Percentiles rank a stretch among this genome's conserved stretches.
phyloP scores from a whole-genome alignment of 129 eudicot species.

The Tagetes erecta region DNA sequence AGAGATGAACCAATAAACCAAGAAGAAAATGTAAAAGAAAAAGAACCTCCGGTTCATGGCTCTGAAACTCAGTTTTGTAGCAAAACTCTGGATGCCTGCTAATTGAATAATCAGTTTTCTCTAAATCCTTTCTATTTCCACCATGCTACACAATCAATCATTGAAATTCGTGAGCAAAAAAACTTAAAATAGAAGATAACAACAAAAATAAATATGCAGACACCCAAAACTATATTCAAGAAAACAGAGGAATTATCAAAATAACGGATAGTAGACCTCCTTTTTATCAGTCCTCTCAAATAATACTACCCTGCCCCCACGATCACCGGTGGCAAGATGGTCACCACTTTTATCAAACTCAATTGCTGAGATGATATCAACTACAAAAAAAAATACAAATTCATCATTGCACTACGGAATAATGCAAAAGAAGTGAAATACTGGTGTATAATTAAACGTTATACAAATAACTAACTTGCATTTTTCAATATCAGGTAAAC shows the following conservation, averaged over 20 bases:
- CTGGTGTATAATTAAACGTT: not conserved
- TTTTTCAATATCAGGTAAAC: not conserved
- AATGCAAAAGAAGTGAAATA: constrained; percentile 22
- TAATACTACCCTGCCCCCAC: constrained; percentile 97
- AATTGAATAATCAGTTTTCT: constrained; percentile 67
- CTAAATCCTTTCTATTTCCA: constrained; percentile 74
- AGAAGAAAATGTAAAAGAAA: constrained; percentile 11
- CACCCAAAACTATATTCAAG: constrained; percentile 7
- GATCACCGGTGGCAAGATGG: constrained; percentile 99
- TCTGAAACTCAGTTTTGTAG: constrained; percentile 97
- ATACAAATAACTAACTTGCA: constrained; percentile 4
- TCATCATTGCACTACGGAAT: constrained; percentile 21
- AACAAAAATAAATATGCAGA: constrained; percentile 17
- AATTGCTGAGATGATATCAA: constrained; percentile 92
- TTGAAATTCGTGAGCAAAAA: constrained; percentile 17
- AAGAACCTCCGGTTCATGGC: constrained; percentile 97
- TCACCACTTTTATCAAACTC: constrained; percentile 99
- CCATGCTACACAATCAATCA: constrained; percentile 56
- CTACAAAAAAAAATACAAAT: constrained; percentile 42
- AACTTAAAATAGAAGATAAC: not conserved
- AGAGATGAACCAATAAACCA: constrained; percentile 5
- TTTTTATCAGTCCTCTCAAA: constrained; percentile 92
- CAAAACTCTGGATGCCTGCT: constrained; percentile 94
- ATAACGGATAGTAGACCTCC: constrained; percentile 55
- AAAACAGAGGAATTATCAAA: not conserved